Evolutionary conservation across 2,329 filamentous ascomycete species (phyloP), one percentile per base, ranked within the genome.

Genomic region (Diaporthe sp.): DNA sequence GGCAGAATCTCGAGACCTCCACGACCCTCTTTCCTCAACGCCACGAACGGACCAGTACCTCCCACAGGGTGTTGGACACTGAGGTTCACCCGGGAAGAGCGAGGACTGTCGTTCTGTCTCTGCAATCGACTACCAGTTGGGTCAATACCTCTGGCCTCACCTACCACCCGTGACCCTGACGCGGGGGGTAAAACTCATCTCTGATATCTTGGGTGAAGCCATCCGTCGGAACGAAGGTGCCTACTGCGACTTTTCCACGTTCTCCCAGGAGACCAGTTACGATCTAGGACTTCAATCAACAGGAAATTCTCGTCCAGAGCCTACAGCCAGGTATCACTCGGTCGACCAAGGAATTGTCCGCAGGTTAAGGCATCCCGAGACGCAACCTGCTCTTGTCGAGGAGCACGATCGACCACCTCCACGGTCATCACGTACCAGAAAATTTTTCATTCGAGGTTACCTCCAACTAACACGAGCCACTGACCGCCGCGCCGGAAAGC

Each of bases 11-110:
- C n/a, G n/a, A 73, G 10, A n/a, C 8, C 10, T 47, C 17, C 68
- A n/a, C 58, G 28, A 65, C 58, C 71, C 34, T 70, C 65, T n/a
- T 28, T 68, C n/a, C 65, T 70, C 49, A 20, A 55, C n/a, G 8
- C 6, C 47, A 55, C n/a, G n/a, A 28, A 28, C 34, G 8, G 7
- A 8, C 10, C 37, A 55, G 12, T 31, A 8, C 47, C 13, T 34
- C 20, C 37, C 58, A 65, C 58, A 5, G 42, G 58, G n/a, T 34
- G 37, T 28, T 34, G 28, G 57, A 49, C 61, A 70, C 34, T 4
- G 44, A 28, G 71, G 9, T 51, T 61, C 9, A 28, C 31, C 25
- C 31, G 39, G 67, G 68, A 22, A 63, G 37, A 71, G 61, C 10
- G 25, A 63, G 42, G 17, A 22, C 25, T 51, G 42, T 37, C 15